Conservation (phyloP, 2,329 filamentous ascomycete genomes). For the Fusarium tanahbumbuense region DNA sequence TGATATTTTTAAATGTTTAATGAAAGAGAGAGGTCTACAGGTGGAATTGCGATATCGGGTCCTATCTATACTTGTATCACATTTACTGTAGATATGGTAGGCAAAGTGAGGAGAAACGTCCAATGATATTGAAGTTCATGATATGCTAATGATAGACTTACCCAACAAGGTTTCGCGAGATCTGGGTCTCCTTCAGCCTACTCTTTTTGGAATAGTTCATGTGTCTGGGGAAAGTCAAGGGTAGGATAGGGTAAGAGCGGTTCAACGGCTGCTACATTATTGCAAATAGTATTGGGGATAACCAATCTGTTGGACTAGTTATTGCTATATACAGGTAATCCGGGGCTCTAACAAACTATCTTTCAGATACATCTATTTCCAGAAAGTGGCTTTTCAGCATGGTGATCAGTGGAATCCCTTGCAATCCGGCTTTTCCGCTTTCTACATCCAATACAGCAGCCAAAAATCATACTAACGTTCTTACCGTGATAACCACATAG, state of each 20-base stretch:
- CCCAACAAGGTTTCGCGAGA: background rate
- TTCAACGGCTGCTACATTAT: rapidly evolving
- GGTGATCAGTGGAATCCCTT: no score
- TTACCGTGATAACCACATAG: no score
- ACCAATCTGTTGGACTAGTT: background rate
- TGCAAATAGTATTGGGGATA: background rate
- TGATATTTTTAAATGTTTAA: no score
- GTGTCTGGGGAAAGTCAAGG: background rate
- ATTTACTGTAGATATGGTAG: background rate
- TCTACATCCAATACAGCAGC: no score
- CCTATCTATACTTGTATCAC: conserved; percentile 8
- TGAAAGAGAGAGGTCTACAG: no score
- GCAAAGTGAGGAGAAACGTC: conserved; percentile 6
- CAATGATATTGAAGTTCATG: conserved; percentile 12
- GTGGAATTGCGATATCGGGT: background rate
- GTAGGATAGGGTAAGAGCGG: background rate
- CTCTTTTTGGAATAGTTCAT: conserved; percentile 22
- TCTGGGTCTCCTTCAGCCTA: conserved; percentile 36
- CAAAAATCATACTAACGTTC: no score
- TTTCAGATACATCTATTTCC: no score
- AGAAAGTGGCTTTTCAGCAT: no score
- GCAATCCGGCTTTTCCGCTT: no score
- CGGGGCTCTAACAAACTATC: rapidly evolving
- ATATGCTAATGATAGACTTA: conserved; percentile 3
- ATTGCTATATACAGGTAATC: background rate